Evolutionary conservation across 371 early-diverging fungal genomes (phyloP).

Genomic region (Saksenaea vasiformis): DNA sequence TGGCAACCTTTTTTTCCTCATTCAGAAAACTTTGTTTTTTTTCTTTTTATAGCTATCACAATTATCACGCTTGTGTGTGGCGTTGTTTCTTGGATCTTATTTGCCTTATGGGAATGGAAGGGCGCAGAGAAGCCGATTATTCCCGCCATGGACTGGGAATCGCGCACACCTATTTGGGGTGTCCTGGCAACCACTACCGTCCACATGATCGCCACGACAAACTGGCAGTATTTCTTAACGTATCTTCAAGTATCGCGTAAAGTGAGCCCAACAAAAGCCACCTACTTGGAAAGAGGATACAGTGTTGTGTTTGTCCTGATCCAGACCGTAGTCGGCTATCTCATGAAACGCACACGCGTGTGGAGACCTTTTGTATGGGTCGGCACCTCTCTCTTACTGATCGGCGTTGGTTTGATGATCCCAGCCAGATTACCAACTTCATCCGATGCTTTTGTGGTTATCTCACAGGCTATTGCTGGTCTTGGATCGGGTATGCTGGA

Average conservation of each 20-base stretch:
- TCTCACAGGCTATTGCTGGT: conserved; percentile 43
- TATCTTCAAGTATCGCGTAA: conserved; percentile 53
- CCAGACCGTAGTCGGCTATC: conserved; percentile 31
- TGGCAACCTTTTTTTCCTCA: not conserved
- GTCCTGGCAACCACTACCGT: conserved; percentile 42
- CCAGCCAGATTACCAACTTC: conserved; percentile 40
- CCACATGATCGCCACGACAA: conserved; percentile 42
- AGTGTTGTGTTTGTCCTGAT: conserved; percentile 31
- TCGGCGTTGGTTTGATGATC: conserved; percentile 45
- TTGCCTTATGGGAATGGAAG: conserved; percentile 39
- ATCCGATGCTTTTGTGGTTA: conserved; percentile 30
- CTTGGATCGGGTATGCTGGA: conserved; percentile 39
- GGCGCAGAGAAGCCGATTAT: conserved; percentile 43
- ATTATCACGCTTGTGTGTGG: conserved; percentile 19
- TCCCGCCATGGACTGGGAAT: conserved; percentile 47
- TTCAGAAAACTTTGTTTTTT: not conserved
- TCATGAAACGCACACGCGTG: conserved; percentile 46
- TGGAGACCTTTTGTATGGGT: conserved; percentile 53
- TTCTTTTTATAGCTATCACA: conserved; percentile 9
- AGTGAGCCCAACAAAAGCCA: conserved; percentile 22
- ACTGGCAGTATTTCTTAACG: conserved; percentile 40
- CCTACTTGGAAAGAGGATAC: conserved; percentile 41
- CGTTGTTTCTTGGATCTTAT: conserved; percentile 1
- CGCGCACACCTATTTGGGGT: conserved; percentile 46
- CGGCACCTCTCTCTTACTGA: conserved; percentile 57